Percentiles rank a stretch among this genome's conserved stretches.
phyloP scores from a whole-genome alignment of 805 yeast species.

The Wickerhamiella spandovensis region DNA sequence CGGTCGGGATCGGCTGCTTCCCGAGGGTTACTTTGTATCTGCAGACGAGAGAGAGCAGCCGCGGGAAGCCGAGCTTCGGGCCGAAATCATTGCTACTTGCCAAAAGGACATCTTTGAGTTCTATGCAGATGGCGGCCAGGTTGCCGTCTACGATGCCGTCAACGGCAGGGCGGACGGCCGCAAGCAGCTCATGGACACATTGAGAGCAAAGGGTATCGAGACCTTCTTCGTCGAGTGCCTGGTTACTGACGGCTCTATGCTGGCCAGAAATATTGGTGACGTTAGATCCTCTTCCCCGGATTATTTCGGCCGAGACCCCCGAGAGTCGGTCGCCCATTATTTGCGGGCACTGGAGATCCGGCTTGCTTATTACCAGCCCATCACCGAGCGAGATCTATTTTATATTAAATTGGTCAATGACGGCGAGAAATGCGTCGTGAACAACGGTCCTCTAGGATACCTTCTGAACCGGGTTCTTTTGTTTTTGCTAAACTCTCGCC shows the following conservation, averaged over 20 bases:
- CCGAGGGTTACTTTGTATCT: constrained; percentile 51
- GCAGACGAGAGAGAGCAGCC: constrained; percentile 31
- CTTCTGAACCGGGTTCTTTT: constrained; percentile 82
- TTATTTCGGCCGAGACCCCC: constrained; percentile 61
- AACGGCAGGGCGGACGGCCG: constrained; percentile 69
- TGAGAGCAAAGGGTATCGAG: constrained; percentile 45
- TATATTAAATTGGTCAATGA: constrained; percentile 82
- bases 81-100: constrained; percentile 47
- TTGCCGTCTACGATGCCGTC: constrained; percentile 92
- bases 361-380: constrained; percentile 58
- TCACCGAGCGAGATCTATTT: constrained; percentile 48
- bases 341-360: constrained; percentile 55
- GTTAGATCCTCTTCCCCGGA: constrained; percentile 76
- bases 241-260: constrained; percentile 56
- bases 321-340: constrained; percentile 66
- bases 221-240: constrained; percentile 80
- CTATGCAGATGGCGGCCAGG: constrained; percentile 71
- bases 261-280: constrained; percentile 65
- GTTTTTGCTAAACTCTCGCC: constrained; percentile 80
- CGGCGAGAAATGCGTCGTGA: constrained; percentile 70
- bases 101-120: constrained; percentile 55
- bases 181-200: constrained; percentile 35
- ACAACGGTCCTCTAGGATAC: constrained; percentile 76
- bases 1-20: constrained; percentile 33
- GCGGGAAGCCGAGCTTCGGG: constrained; percentile 35